Percentiles rank a stretch among this genome's conserved stretches.
These are phyloP conservation scores for Breynia disticha DNA, from an alignment of 441 rosid species.

Conservation along the genomic window DNA sequence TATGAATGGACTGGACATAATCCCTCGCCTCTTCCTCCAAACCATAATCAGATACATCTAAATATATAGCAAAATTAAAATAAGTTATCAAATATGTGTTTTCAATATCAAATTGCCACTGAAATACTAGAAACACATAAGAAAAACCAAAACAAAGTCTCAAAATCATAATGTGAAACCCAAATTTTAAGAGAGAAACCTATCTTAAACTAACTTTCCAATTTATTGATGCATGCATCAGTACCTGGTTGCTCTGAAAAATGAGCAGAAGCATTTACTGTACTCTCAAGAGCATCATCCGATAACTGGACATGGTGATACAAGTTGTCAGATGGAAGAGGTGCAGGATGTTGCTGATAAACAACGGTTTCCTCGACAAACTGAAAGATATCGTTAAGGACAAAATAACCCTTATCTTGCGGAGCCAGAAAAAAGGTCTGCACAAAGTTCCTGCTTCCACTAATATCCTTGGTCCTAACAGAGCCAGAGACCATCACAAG, in stretches of 20 bases:
- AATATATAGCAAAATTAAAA: constrained; percentile 10
- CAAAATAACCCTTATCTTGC: constrained; percentile 81
- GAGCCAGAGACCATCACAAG: constrained; percentile 86
- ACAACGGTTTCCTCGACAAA: constrained; percentile 49
- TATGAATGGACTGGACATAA: constrained; percentile 25
- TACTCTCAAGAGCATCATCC: constrained; percentile 42
- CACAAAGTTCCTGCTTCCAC: constrained; percentile 61
- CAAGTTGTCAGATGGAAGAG: constrained; percentile 19
- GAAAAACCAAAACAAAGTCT: no score
- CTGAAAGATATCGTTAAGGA: constrained; percentile 80
- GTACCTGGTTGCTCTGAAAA: constrained; percentile 62
- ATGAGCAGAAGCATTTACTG: constrained; percentile 39
- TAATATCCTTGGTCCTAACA: constrained; percentile 50
- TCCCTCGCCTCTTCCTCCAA: constrained; percentile 44
- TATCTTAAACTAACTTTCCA: no score
- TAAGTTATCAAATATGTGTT: neutral
- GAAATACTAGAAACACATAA: neutral
- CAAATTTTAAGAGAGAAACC: no score
- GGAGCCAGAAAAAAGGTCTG: constrained; percentile 95
- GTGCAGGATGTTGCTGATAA: constrained; percentile 34
- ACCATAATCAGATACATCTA: constrained; percentile 40
- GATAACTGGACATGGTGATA: constrained; percentile 20
- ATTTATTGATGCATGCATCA: neutral
- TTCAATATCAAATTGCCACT: constrained; percentile 3
- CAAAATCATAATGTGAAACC: no score